Conservation (phyloP, 805 yeast genomes). For the Metschnikowia baotianmanensis region DNA sequence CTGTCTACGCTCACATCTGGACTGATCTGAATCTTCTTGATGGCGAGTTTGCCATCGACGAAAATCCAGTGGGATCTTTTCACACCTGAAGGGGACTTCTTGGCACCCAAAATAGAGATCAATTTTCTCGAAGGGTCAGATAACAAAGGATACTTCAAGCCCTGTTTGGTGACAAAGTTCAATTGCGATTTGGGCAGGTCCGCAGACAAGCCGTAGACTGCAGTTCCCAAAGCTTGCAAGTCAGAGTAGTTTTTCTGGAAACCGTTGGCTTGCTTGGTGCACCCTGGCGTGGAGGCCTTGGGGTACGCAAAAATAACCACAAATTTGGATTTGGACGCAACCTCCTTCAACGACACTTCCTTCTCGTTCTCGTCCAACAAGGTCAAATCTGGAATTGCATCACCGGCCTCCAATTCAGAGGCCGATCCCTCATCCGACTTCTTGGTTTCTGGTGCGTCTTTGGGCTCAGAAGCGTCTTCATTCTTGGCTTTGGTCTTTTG, state of each 20-base stretch:
- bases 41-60: constrained; percentile 65
- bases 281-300: constrained; percentile 92
- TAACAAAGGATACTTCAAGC: constrained; percentile 68
- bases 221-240: constrained; percentile 48
- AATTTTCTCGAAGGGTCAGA: constrained; percentile 72
- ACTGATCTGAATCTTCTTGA: constrained; percentile 51
- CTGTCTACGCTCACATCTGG: constrained; percentile 51
- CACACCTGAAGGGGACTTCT: constrained; percentile 72
- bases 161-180: constrained; percentile 69
- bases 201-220: constrained; percentile 78
- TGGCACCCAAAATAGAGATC: constrained; percentile 77
- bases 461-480: constrained; percentile 1
- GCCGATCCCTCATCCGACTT: background rate
- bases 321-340: constrained; percentile 31
- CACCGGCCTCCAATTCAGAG: constrained; percentile 50
- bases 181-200: constrained; percentile 80
- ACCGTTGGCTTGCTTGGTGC: constrained; percentile 92
- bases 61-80: constrained; percentile 93
- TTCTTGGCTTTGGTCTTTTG: constrained; percentile 2
- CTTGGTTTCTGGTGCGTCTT: constrained; percentile 4
- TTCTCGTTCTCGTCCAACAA: constrained; percentile 70
- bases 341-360: constrained; percentile 36
- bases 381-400: constrained; percentile 60
- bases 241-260: constrained; percentile 65
- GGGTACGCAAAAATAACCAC: constrained; percentile 69